Base-by-base conservation (phyloP, 306 rosid species). In the Fragaria nilgerrensis region DNA sequence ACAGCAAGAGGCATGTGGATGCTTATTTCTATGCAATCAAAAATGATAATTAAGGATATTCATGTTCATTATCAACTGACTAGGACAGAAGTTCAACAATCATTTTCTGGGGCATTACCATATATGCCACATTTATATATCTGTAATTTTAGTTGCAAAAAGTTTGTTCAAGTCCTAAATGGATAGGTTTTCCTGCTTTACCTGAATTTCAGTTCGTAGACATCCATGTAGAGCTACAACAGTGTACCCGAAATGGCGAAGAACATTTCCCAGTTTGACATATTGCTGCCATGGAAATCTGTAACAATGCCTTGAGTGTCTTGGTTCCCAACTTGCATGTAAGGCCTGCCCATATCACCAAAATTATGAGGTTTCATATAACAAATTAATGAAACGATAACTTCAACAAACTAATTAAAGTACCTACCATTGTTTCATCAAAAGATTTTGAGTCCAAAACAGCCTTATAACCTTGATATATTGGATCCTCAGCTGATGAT, bases 251-350 rank as follows among this genome's bases (percentile, higher is more conserved):
- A 95, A 92, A 67, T 92, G 94, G 52, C 97, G 98, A 79, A 95
- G 92, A 87, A 92, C 97, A 39, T 83, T 87, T 74, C 97, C 98
- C 7, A 95, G 82, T 86, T 92, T 92, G 36, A 95, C 97, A 65
- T 95, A 95, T 63, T 82, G 98, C 85, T 95, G 97, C 86, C 96
- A 92, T 75, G 98, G 98, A 76, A 89, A 82, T 72, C 76, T 88
- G 69, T 89, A 82, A 70, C 97, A 95, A 69, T 93, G 88, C 72
- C 90, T 84, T 1, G 97, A 87, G 79, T 95, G 98, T 81, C 98
- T 92, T 11, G 98, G 97, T 81, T 95, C 98, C 98, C 97, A 95
- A 80, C 97, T 95, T 84, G 98, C 96, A 78, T 92, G 84, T 34
- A 89, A 78, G 63, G 98, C 98, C 98, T 94, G 75, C 50, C 41